phyloP scores from a whole-genome alignment of 2,329 filamentous ascomycete genomes.

The Exophiala spinifera region DNA sequence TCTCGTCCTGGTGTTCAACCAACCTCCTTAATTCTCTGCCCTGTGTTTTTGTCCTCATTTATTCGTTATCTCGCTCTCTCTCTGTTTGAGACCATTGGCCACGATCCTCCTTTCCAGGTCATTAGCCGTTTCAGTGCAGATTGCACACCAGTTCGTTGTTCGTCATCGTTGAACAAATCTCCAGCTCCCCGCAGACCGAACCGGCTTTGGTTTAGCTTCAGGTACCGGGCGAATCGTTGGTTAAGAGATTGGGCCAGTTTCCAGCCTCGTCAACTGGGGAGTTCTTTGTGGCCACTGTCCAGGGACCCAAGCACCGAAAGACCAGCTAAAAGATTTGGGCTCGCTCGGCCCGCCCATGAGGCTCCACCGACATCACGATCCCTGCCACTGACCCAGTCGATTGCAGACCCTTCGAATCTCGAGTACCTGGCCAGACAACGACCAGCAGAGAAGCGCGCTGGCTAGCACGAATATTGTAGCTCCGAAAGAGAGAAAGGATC shows the following conservation, averaged over 20 bases:
- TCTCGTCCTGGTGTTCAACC: neutral
- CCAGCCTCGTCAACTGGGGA: neutral
- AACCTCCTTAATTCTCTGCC: neutral
- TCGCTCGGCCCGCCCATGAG: too few relatives aligned
- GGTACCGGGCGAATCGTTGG: neutral
- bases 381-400: neutral
- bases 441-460: neutral
- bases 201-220: conserved; percentile 10
- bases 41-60: too few relatives aligned
- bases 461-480: neutral
- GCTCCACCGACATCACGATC: neutral
- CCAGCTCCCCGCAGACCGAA: conserved; percentile 15
- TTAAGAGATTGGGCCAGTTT: neutral
- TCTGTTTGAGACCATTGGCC: neutral
- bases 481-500: too few relatives aligned
- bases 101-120: conserved; percentile 2
- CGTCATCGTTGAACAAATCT: conserved; percentile 16
- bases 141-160: conserved; percentile 8
- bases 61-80: neutral
- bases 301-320: neutral
- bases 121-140: conserved; percentile 22
- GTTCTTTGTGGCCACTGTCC: neutral
- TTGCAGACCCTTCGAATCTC: neutral
- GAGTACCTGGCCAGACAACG: neutral
- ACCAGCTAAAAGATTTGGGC: neutral